Conservation (phyloP, 495 filamentous ascomycete genomes). For the Amniculicola lignicola region DNA sequence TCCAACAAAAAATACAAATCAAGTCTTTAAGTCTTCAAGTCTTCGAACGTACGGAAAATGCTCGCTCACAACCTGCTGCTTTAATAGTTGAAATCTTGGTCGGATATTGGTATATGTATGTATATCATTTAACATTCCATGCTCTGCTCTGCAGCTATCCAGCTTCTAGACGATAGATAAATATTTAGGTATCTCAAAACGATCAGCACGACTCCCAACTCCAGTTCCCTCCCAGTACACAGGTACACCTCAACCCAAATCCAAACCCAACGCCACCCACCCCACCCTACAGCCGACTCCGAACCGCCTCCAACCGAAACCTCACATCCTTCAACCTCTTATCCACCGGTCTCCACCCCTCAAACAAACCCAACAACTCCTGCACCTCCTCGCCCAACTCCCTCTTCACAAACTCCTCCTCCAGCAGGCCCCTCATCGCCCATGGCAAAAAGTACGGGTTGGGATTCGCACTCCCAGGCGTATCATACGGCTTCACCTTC, state of each 20-base stretch:
- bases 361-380: conserved; percentile 80
- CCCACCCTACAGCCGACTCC: conserved; percentile 64
- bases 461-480: conserved; percentile 40
- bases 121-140: no score
- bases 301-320: conserved; percentile 87
- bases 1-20: no score
- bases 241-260: neutral
- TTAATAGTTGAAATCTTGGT: no score
- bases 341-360: conserved; percentile 84
- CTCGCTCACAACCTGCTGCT: no score
- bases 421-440: conserved; percentile 86
- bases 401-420: conserved; percentile 85
- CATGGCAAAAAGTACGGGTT: conserved; percentile 91
- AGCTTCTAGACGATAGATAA: no score
- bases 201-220: no score
- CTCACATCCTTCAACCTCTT: conserved; percentile 95
- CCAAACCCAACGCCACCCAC: neutral
- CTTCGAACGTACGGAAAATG: no score
- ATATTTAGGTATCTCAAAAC: no score
- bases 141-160: no score
- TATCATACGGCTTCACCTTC: conserved; percentile 33
- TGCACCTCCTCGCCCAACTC: conserved; percentile 72
- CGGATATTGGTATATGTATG: no score
- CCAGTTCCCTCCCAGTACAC: neutral
- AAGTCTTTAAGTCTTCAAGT: no score